phyloP scores from a whole-genome alignment of 441 rosid species.

The Capsella rubella region DNA sequence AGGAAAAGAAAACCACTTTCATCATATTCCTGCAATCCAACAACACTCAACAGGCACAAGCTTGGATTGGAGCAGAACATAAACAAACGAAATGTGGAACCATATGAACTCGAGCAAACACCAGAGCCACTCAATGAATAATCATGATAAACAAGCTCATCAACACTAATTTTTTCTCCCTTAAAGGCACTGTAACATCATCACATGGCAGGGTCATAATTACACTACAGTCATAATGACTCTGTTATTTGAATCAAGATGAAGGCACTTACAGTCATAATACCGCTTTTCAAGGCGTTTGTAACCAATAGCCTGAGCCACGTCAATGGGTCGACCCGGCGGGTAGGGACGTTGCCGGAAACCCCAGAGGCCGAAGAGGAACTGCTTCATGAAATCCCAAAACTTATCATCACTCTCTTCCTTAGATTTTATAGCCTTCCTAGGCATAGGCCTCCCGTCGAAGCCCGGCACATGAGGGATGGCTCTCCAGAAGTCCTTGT shows the following conservation, averaged over 20 bases:
- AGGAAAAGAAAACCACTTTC: neutral
- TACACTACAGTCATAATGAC: too few relatives aligned
- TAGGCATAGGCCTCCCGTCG: slow-evolving; percentile 91
- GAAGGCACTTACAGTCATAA: slow-evolving; percentile 76
- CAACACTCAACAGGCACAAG: neutral
- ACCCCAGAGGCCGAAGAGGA: slow-evolving; percentile 92
- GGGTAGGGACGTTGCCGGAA: slow-evolving; percentile 90
- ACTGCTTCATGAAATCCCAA: slow-evolving; percentile 90
- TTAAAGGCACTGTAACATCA: neutral
- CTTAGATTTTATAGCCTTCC: slow-evolving; percentile 73
- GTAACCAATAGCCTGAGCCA: slow-evolving; percentile 95
- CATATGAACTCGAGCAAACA: neutral
- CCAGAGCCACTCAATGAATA: neutral
- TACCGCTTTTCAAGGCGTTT: slow-evolving; percentile 85
- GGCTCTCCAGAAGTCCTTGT: slow-evolving; percentile 72
- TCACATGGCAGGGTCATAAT: neutral
- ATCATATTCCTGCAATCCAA: slow-evolving; percentile 5
- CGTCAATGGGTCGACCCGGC: slow-evolving; percentile 79
- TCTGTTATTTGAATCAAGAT: neutral
- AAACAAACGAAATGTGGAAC: neutral
- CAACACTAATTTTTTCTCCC: neutral
- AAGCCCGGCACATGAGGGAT: slow-evolving; percentile 75
- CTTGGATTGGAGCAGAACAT: slow-evolving; percentile 4
- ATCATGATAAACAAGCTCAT: neutral
- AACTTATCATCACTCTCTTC: slow-evolving; percentile 89